phyloP scores from a whole-genome alignment of 2,329 filamentous ascomycete genomes.

The Rhynchosporium graminicola region DNA sequence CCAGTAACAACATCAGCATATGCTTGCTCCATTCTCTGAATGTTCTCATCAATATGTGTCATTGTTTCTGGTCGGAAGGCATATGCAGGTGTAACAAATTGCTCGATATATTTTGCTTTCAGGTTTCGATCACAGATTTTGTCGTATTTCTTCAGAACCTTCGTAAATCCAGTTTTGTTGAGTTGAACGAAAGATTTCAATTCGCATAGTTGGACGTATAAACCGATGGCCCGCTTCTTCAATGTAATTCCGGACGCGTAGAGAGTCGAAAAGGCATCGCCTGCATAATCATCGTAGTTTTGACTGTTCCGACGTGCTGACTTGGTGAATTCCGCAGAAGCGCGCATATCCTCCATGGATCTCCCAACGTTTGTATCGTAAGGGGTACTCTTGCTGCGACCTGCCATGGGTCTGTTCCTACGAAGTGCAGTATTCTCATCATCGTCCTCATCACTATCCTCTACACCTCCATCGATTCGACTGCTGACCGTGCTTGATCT shows the following conservation, averaged over 20 bases:
- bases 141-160: slow-evolving; percentile 98
- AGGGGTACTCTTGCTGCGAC: slow-evolving; percentile 40
- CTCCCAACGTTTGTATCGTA: slow-evolving; percentile 28
- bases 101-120: slow-evolving; percentile 73
- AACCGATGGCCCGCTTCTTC: slow-evolving; percentile 84
- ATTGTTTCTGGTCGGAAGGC: slow-evolving; percentile 78
- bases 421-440: slow-evolving; percentile 55
- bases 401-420: slow-evolving; percentile 40
- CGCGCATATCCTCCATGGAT: slow-evolving; percentile 55
- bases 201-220: slow-evolving; percentile 92
- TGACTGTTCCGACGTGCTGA: slow-evolving; percentile 61
- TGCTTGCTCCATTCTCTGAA: slow-evolving; percentile 71
- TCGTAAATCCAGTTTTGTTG: slow-evolving; percentile 94
- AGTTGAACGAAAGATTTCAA: slow-evolving; percentile 94
- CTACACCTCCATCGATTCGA: slow-evolving; percentile 56
- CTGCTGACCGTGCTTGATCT: slow-evolving; percentile 48
- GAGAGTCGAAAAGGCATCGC: slow-evolving; percentile 68
- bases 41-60: slow-evolving; percentile 68
- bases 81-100: slow-evolving; percentile 74
- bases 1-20: slow-evolving; percentile 83
- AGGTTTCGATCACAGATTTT: slow-evolving; percentile 87
- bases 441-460: slow-evolving; percentile 68
- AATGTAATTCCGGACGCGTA: slow-evolving; percentile 77
- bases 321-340: slow-evolving; percentile 62
- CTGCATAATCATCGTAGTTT: slow-evolving; percentile 75